phyloP scores from a whole-genome alignment of 148 eudicot species.

The Rhododendron griersonianum region DNA sequence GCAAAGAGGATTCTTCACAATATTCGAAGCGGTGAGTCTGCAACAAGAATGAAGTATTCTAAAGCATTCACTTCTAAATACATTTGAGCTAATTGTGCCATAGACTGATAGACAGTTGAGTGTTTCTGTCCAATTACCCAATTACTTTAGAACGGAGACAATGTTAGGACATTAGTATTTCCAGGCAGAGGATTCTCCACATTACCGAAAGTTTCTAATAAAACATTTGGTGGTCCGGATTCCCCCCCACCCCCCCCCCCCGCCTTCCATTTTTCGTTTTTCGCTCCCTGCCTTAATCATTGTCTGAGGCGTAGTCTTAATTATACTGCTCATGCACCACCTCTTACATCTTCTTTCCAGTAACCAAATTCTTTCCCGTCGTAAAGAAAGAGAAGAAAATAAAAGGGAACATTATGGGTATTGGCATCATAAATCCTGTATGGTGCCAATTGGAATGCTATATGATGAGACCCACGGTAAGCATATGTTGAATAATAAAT shows the following conservation, averaged over 20 bases:
- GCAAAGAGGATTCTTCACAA: not conserved
- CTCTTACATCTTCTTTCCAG: not conserved
- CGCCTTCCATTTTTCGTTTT: too few species aligned
- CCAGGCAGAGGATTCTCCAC: not conserved
- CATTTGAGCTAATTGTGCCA: not conserved
- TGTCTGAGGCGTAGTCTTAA: not conserved
- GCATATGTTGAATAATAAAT: not conserved
- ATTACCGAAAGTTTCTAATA: not conserved
- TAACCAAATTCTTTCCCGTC: not conserved
- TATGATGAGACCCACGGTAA: not conserved
- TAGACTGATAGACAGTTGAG: not conserved
- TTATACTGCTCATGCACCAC: not conserved
- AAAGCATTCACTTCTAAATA: not conserved
- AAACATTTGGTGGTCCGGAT: not conserved
- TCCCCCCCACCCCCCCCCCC: too few species aligned
- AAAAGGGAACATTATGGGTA: not conserved
- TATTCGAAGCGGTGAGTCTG: not conserved
- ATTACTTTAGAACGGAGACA: not conserved
- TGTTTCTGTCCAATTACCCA: not conserved
- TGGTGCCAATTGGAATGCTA: not conserved
- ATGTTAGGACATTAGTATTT: not conserved
- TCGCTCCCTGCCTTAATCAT: not conserved
- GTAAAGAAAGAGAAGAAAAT: not conserved
- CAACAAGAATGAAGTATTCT: not conserved
- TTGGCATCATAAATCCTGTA: not conserved